These are phyloP conservation scores for Lipomyces spencermartinsiae DNA, from an alignment of 805 yeast species.

Conservation along the genomic window DNA sequence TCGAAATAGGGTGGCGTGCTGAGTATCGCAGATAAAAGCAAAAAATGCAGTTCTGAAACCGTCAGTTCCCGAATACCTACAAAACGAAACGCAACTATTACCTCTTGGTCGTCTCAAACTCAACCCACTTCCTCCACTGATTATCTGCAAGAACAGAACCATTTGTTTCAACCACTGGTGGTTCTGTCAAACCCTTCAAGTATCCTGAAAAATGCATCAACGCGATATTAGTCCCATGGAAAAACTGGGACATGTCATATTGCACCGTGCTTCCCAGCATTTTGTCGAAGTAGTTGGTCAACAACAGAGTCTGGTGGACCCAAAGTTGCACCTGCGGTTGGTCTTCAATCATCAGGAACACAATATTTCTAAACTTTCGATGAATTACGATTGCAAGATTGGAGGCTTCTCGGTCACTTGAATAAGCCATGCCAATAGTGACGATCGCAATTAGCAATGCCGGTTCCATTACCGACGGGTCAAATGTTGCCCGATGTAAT, in stretches of 20 bases:
- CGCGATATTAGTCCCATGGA: slow-evolving; percentile 45
- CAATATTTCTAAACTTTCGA: slow-evolving; percentile 42
- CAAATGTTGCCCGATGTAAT: slow-evolving; percentile 49
- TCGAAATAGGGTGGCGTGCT: slow-evolving; percentile 48
- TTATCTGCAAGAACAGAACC: slow-evolving; percentile 32
- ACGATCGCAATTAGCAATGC: slow-evolving; percentile 42
- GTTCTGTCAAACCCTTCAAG: slow-evolving; percentile 40
- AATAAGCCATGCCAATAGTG: slow-evolving; percentile 46
- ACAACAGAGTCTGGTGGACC: slow-evolving; percentile 44
- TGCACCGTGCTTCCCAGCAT: slow-evolving; percentile 44
- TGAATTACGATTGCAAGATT: slow-evolving; percentile 42
- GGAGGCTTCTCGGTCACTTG: slow-evolving; percentile 39
- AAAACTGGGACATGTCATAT: slow-evolving; percentile 45
- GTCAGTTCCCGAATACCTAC: not conserved
- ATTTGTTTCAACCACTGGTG: slow-evolving; percentile 32
- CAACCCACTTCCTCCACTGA: slow-evolving; percentile 56
- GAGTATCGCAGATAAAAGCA: slow-evolving; percentile 53
- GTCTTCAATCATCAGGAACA: slow-evolving; percentile 41
- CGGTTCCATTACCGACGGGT: slow-evolving; percentile 39
- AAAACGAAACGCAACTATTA: not conserved
- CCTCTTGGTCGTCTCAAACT: slow-evolving; percentile 53
- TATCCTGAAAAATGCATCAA: slow-evolving; percentile 44
- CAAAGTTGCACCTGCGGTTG: slow-evolving; percentile 44
- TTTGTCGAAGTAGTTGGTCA: slow-evolving; percentile 43
- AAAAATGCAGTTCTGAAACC: slow-evolving; percentile 49